Base-by-base conservation (phyloP, 1,284 basidiomycete species). In the Cerioporus squamosus region DNA sequence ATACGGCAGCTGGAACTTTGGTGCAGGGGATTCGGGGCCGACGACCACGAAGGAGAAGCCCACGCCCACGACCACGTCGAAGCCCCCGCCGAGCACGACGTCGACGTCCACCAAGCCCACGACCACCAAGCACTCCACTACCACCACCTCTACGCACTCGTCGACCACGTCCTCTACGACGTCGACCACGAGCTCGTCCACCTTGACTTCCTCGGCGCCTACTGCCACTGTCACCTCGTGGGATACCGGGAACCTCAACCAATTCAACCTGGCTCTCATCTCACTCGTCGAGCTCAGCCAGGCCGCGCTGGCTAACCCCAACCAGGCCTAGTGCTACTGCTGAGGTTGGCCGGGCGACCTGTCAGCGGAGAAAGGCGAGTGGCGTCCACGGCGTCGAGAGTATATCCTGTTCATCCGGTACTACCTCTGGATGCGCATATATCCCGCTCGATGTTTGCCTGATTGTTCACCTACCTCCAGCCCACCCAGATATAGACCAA, bases 221-320 rank as follows among this genome's bases (percentile, higher is more conserved):
- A 55, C 54, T 2, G 23, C 49, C 23, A 59, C 56, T 1, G 53
- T 55, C 33, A 42, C 45, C 3, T 54, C 56, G 36, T 66, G 59
- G 45, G 67, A 66, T 20, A 52, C 56, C 31, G 67, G 67, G 6
- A 66, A 44, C 51, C 31, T 69, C 44, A 60, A 63, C 29, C 60
- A 64, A 59, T 52, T 69, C 52, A 67, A 62, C 56, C 15, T 69
- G 40, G 67, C 67, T 2, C 17, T 69, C 18, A 49, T 69, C 44
- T 59, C 62, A 43, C 54, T 69, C 14, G 50, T 50, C 38, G 60
- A 54, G 38, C 54, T 68, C 38, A 45, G 40, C 40, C 40, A 43
- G 40, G 40, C 18, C 9, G n/a, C 26, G 26, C 26, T 52, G 17
- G 39, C 49, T 17, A 29, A 44, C 26, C 22, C 50, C 17, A 31